These are phyloP conservation scores for Candida sanyiensis DNA, from an alignment of 805 yeast species.

Conservation along the genomic window DNA sequence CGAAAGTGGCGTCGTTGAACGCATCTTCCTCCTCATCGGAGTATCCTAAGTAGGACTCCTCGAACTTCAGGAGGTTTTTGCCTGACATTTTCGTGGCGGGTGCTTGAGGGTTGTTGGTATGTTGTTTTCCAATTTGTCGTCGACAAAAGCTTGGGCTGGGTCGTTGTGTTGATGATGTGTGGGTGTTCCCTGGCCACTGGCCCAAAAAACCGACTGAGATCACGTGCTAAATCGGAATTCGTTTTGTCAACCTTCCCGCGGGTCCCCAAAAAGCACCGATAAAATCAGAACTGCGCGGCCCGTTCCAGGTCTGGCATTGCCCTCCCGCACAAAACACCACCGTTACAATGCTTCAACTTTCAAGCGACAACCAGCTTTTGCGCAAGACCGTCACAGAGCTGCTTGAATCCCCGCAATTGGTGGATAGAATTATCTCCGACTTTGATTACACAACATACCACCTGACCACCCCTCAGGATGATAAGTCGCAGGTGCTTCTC, in stretches of 20 bases:
- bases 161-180: not conserved
- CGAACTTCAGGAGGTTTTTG: slow-evolving; percentile 54
- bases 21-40: slow-evolving; percentile 74
- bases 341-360: slow-evolving; percentile 63
- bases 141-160: not conserved
- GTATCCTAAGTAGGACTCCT: slow-evolving; percentile 76
- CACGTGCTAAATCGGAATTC: too few relatives aligned
- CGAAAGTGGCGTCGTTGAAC: slow-evolving; percentile 76
- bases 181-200: not conserved
- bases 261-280: not conserved
- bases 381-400: slow-evolving; percentile 77
- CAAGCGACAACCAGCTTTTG: slow-evolving; percentile 76
- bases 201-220: too few relatives aligned
- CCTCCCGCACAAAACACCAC: too few relatives aligned
- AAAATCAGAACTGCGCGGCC: too few relatives aligned
- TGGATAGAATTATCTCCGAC: slow-evolving; percentile 88
- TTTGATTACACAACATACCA: slow-evolving; percentile 95
- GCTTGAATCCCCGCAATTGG: slow-evolving; percentile 44
- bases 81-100: slow-evolving; percentile 5
- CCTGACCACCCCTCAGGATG: slow-evolving; percentile 80
- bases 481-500: slow-evolving; percentile 55
- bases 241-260: too few relatives aligned
- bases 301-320: too few relatives aligned
- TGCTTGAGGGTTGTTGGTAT: not conserved
- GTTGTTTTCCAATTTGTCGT: not conserved